Evolutionary conservation across 108 stramenopile genomes (phyloP), one percentile per base, ranked within the genome.

Genomic region (Skeletonema costatum): DNA sequence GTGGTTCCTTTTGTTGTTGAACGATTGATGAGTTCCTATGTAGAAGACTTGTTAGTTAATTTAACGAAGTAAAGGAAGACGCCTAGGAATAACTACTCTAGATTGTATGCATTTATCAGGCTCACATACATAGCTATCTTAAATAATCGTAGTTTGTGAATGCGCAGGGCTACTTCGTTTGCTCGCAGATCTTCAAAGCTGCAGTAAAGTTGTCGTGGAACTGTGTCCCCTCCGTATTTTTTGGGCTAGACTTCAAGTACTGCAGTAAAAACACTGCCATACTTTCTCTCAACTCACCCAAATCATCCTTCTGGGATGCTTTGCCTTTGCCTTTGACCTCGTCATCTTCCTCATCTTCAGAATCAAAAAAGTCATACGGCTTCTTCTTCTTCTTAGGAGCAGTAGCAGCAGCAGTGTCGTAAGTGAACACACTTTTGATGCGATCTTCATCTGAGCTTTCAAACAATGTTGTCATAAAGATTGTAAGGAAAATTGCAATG

Each of bases 181-280:
- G 25, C 53, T 56, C 63, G 35, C 90, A 87, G n/a, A 81, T 74
- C 50, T 93, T 88, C 60, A 94, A 80, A 48, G 92, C 89, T 59
- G 85, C 87, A 65, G 89, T 85, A 62, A 92, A 86, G 68, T 96
- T 96, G 44, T 86, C 75, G 17, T 80, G 77, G 63, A 91, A 96
- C 70, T 77, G 71, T 13, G 89, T 84, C 4, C 88, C 92, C 67
- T 89, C 88, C 33, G 82, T 75, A 80, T 96, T 92, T 74, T 94
- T 96, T 30, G 95, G 95, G 61, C 89, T 93, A 29, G 80, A 65
- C 82, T 93, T 91, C 48, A 96, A 68, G 16, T 89, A 90, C 61
- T 93, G 91, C 69, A 96, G 50, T 30, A 96, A 85, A 66, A 96
- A 96, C 10, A 93, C 41, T 25, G 89, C 85, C n/a, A 96, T 70